phyloP scores from a whole-genome alignment of 202 grass and related monocot species.

The Brachypodium distachyon region DNA sequence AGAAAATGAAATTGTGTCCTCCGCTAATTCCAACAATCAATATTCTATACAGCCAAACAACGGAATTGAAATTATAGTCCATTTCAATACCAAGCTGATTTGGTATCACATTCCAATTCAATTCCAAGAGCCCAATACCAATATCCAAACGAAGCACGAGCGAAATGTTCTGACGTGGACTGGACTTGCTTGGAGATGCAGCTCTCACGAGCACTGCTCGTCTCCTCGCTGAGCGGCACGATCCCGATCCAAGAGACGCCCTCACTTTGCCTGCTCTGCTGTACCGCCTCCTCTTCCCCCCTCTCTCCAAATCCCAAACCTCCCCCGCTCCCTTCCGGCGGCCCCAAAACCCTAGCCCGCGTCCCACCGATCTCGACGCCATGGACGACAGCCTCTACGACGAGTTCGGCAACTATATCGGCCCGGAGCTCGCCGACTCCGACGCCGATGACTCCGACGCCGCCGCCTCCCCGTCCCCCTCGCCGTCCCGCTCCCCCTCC shows the following conservation, averaged over 20 bases:
- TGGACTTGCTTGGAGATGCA: no score
- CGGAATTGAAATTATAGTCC: no score
- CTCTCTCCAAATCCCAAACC: neutral
- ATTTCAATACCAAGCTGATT: no score
- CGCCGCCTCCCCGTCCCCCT: conserved; percentile 35
- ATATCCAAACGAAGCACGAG: no score
- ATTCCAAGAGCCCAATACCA: no score
- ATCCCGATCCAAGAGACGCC: conserved; percentile 1
- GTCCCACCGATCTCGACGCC: conserved; percentile 1
- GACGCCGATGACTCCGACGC: conserved; percentile 54
- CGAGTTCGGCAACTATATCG: conserved; percentile 99
- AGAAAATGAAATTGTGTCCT: no score
- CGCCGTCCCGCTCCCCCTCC: conserved; percentile 39
- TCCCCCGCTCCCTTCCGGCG: neutral
- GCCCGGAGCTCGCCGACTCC: conserved; percentile 81
- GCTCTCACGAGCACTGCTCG: no score
- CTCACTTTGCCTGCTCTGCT: neutral
- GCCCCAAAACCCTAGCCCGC: conserved; percentile 33
- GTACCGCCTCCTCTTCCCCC: neutral
- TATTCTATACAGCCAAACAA: no score
- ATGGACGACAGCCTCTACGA: conserved; percentile 99
- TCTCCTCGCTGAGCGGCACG: neutral
- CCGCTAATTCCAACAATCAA: no score
- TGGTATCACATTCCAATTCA: no score
- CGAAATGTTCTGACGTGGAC: no score